These are phyloP conservation scores for Cladophialophora exuberans DNA, from an alignment of 2,329 filamentous ascomycete genomes.

Conservation along the genomic window DNA sequence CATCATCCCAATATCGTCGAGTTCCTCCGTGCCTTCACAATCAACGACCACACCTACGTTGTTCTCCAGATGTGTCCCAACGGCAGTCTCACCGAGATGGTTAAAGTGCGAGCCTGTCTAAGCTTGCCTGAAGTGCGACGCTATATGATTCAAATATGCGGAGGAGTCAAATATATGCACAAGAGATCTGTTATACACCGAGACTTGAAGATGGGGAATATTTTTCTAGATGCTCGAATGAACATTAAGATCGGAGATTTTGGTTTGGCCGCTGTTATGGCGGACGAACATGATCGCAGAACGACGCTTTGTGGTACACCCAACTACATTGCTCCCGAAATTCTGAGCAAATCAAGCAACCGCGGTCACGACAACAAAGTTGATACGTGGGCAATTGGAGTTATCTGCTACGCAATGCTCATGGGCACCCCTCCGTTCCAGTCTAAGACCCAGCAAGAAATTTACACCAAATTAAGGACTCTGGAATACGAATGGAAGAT, in stretches of 20 bases:
- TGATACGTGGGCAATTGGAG: slow-evolving; percentile 96
- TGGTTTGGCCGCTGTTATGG: slow-evolving; percentile 85
- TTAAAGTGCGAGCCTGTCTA: slow-evolving; percentile 85
- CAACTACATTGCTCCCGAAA: slow-evolving; percentile 97
- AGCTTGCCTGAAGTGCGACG: slow-evolving; percentile 93
- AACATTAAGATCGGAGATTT: slow-evolving; percentile 99
- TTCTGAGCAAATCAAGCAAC: slow-evolving; percentile 75
- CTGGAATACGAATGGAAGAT: slow-evolving; percentile 55
- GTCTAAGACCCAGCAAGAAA: slow-evolving; percentile 63
- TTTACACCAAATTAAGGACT: slow-evolving; percentile 53
- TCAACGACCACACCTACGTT: slow-evolving; percentile 85
- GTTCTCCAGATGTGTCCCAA: slow-evolving; percentile 94
- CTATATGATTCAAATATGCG: slow-evolving; percentile 92
- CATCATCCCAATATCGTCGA: slow-evolving; percentile 93
- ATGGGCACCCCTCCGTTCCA: slow-evolving; percentile 97
- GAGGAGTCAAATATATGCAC: slow-evolving; percentile 98
- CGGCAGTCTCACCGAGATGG: slow-evolving; percentile 96
- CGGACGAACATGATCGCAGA: slow-evolving; percentile 89
- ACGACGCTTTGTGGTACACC: slow-evolving; percentile 96
- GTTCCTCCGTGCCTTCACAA: slow-evolving; percentile 92
- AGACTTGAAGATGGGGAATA: slow-evolving; percentile 96
- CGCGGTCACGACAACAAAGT: slow-evolving; percentile 97
- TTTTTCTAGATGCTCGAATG: slow-evolving; percentile 93
- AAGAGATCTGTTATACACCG: slow-evolving; percentile 93
- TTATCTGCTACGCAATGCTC: slow-evolving; percentile 95